Evolutionary conservation across 2,329 filamentous ascomycete genomes (phyloP).

Genomic region (Xylariales sp.): DNA sequence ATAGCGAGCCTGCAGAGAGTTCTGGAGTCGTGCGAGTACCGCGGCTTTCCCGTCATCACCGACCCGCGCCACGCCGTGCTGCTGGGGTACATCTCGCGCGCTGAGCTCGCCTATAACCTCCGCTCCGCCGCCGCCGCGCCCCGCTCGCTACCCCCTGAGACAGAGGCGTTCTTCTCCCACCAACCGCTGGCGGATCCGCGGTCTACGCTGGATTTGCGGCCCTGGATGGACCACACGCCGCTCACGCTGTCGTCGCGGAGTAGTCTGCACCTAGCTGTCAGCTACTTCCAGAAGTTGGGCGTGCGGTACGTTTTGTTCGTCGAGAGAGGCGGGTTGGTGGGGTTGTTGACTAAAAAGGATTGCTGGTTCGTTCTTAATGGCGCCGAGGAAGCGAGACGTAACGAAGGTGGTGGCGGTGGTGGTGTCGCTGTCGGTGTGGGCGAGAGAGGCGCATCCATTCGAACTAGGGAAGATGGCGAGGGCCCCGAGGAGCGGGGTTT

Average conservation of each 20-base stretch:
- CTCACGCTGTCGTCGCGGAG: conserved; percentile 78
- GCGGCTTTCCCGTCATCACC: conserved; percentile 87
- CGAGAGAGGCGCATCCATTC: conserved; percentile 38
- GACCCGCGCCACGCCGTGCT: conserved; percentile 73
- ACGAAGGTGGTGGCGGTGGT: conserved; percentile 35
- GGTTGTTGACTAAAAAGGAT: conserved; percentile 94
- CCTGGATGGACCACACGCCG: conserved; percentile 99
- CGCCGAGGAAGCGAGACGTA: conserved; percentile 46
- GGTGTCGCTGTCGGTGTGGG: conserved; percentile 20
- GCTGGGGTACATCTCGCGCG: conserved; percentile 89
- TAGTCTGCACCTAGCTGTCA: conserved; percentile 77
- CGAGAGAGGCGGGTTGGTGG: conserved; percentile 75
- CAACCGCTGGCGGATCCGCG: conserved; percentile 75
- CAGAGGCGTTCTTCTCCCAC: conserved; percentile 80
- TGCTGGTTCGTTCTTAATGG: conserved; percentile 87
- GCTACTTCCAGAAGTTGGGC: conserved; percentile 92
- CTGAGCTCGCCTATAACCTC: conserved; percentile 81
- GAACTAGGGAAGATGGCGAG: conserved; percentile 28
- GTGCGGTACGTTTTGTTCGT: conserved; percentile 85
- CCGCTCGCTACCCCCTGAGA: conserved; percentile 60
- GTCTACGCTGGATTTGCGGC: conserved; percentile 77
- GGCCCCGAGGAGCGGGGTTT: conserved; percentile 9
- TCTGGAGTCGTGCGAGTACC: conserved; percentile 70
- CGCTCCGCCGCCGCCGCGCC: conserved; percentile 52
- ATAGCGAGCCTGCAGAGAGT: conserved; percentile 69